Base-by-base conservation (phyloP, 176 grass and related monocot genomes). In the Oryza meridionalis region DNA sequence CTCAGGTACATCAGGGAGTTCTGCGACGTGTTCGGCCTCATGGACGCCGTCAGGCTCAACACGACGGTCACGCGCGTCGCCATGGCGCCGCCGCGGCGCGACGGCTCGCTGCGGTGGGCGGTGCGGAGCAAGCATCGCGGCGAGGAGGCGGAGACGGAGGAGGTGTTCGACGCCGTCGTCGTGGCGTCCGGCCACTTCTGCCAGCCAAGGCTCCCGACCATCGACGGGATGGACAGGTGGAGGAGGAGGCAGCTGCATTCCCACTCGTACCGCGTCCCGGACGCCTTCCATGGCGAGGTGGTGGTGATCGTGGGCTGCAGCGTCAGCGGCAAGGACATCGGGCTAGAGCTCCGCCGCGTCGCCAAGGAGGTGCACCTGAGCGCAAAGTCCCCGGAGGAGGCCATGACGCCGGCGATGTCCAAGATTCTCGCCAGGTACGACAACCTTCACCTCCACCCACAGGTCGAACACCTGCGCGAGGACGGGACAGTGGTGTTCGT, bases 231-330 rank as follows among this genome's bases (percentile, higher is more conserved):
- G 64, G 75, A 89, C 9, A 65, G 4, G 9, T 88, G 84, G 90
- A 84, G 19, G 3, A 29, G 79, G 22, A 46, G 77, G 75, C 86
- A 92, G 10, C 64, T 92, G 49, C 90, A 92, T 0, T 40, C 24
- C 9, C 90, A 92, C 76, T 88, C 87, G 9, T 92, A 92, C 77
- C 72, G 90, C 0, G 26, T 83, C 12, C 86, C 83, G 0, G 86
- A 86, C 8, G 10, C 75, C 0, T 84, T 89, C 71, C 15, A 1
- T 0, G 75, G 11, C 72, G 50, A 89, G 49, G 86, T 86, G 9
- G 81, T 88, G 9, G 86, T 92, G 11, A 6, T 92, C 3, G 78
- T 83, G 13, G 86, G 90, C 6, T 82, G 47, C 47, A n/a, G n/a
- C 1, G 2, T 21, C 5, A 92, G 90, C 70, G 83, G 90, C 61